Evolutionary conservation across 2,329 filamentous ascomycete species (phyloP).

Genomic region (Claviceps africana): DNA sequence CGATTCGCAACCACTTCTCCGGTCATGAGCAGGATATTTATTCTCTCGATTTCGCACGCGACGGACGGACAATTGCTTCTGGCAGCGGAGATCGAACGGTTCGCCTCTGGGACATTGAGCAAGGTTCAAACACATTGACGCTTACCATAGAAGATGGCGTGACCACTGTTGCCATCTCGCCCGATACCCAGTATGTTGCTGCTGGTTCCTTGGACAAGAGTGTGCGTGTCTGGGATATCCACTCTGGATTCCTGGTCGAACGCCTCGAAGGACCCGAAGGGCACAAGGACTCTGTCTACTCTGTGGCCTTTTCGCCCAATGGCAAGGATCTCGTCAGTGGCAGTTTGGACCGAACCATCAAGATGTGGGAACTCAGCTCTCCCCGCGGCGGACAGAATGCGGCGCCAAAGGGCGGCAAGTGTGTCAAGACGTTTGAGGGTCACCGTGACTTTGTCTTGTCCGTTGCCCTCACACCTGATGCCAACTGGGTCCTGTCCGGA

Average conservation of each 20-base stretch:
- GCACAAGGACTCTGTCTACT: slow-evolving; percentile 95
- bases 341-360: slow-evolving; percentile 94
- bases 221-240: slow-evolving; percentile 91
- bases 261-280: slow-evolving; percentile 85
- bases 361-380: slow-evolving; percentile 90
- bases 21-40: slow-evolving; percentile 99
- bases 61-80: slow-evolving; percentile 87
- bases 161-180: slow-evolving; percentile 93
- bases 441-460: slow-evolving; percentile 96
- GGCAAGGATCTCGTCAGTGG: slow-evolving; percentile 88
- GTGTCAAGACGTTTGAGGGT: slow-evolving; percentile 91
- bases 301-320: slow-evolving; percentile 87
- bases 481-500: slow-evolving; percentile 89
- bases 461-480: slow-evolving; percentile 87
- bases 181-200: slow-evolving; percentile 84
- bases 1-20: slow-evolving; percentile 84
- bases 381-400: slow-evolving; percentile 53
- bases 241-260: slow-evolving; percentile 73
- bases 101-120: slow-evolving; percentile 89
- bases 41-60: slow-evolving; percentile 85
- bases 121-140: slow-evolving; percentile 66
- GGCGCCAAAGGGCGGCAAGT: slow-evolving; percentile 73
- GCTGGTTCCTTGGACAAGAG: slow-evolving; percentile 95
- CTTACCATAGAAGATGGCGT: slow-evolving; percentile 93
- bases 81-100: slow-evolving; percentile 91